Percentiles rank a stretch among this genome's conserved stretches.
These are phyloP conservation scores for Acanthamoeba rhysodes DNA, from an alignment of 208 protist genomes.

Conservation along the genomic window DNA sequence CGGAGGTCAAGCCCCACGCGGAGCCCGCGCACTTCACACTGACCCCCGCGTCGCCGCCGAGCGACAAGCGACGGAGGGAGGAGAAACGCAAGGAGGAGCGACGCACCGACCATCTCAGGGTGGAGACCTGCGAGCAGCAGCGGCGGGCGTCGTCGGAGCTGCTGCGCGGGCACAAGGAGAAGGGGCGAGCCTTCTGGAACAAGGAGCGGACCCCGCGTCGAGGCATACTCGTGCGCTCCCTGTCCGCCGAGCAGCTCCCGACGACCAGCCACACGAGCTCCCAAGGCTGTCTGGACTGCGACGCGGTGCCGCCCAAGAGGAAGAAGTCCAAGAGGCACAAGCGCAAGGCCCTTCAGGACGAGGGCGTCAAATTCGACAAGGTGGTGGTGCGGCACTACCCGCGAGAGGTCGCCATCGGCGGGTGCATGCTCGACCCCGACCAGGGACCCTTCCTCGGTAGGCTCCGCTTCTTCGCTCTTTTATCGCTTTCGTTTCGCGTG, in stretches of 20 bases:
- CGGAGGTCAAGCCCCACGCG: background rate
- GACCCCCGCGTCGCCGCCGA: too few species aligned
- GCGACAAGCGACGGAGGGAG: background rate
- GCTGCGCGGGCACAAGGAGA: conserved; percentile 20
- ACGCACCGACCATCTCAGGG: background rate
- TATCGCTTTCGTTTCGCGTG: background rate
- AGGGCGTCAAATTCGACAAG: conserved; percentile 54
- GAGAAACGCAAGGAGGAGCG: background rate
- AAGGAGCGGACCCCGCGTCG: conserved; percentile 10
- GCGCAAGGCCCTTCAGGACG: background rate
- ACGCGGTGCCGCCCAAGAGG: background rate
- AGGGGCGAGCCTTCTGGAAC: conserved; percentile 29
- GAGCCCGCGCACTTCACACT: too few species aligned
- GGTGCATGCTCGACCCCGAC: conserved; percentile 49
- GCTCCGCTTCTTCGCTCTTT: background rate
- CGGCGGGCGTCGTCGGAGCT: conserved; percentile 38
- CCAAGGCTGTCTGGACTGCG: background rate
- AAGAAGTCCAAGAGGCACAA: conserved; percentile 52
- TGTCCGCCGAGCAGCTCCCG: background rate
- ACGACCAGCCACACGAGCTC: background rate
- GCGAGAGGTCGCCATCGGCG: conserved; percentile 36
- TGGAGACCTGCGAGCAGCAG: background rate
- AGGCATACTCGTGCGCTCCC: conserved; percentile 18
- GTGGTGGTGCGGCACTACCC: conserved; percentile 36
- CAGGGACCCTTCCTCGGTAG: conserved; percentile 48